Evolutionary conservation across 2,329 filamentous ascomycete genomes (phyloP).

Genomic region (Pyrenochaeta sp.): DNA sequence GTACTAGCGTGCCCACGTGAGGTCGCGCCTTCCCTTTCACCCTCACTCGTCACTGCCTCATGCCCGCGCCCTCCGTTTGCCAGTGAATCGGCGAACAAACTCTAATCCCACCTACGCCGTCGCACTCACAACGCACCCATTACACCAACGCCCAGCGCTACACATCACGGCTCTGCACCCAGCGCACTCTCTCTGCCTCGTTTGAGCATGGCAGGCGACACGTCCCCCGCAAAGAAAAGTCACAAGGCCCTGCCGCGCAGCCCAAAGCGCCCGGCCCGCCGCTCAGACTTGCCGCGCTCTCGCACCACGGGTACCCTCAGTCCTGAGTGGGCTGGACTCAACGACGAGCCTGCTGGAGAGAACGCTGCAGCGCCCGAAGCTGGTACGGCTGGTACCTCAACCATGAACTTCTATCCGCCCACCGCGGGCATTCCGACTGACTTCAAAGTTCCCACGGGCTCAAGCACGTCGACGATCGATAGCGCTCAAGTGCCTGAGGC

Average conservation of each 20-base stretch:
- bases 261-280: constrained; percentile 27
- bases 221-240: no score
- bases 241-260: no score
- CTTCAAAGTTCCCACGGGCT: no score
- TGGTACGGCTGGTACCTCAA: no score
- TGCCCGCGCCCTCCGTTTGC: constrained; percentile 18
- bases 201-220: constrained; percentile 6
- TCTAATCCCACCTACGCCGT: no score
- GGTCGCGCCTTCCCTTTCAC: constrained; percentile 14
- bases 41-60: constrained; percentile 6
- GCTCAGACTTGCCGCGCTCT: constrained; percentile 20
- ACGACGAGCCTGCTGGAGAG: not conserved
- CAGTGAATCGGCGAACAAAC: constrained; percentile 18
- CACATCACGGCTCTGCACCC: not conserved
- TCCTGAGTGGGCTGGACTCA: constrained; percentile 9
- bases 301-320: constrained; percentile 21
- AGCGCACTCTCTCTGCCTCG: constrained; percentile 1
- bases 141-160: no score
- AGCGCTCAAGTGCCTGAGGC: no score
- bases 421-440: constrained; percentile 5
- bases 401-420: constrained; percentile 7
- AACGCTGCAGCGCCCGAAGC: not conserved
- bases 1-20: no score
- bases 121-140: no score
- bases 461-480: no score